Evolutionary conservation across 306 rosid genomes (phyloP), one percentile per base, ranked within the genome.

Genomic region (Betula pendula): DNA sequence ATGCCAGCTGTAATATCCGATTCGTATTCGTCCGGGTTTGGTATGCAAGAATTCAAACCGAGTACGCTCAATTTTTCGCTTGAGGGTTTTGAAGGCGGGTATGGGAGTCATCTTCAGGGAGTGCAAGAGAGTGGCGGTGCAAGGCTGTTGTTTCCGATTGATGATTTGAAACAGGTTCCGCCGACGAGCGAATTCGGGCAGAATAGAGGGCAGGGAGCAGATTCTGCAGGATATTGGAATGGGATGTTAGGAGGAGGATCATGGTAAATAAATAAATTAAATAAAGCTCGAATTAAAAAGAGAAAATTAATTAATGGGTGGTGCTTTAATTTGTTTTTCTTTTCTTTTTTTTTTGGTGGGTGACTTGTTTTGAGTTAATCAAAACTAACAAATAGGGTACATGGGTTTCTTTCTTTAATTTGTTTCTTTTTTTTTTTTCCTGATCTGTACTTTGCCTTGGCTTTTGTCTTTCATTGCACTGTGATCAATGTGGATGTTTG

Each of bases 241-340:
- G 97, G 98, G 71, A 88, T 92, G 95, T 82, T 90, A 72, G 97
- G 96, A 77, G 98, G 97, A 29, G 97, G 96, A 75, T 87, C 95
- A 47, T 95, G 98, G 98, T 92, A 90, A 88, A 81, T 77, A 79
- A 14, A 16, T 42, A 70, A 58, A 20, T n/a, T 19, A 7, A 35
- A 38, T 19, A 68, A 24, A 60, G 63, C 24, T 31, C 40, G 50
- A 24, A 56, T n/a, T n/a, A n/a, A 42, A 35, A 31, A 70, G 33
- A 75, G 51, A 31, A 59, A n/a, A n/a, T n/a, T n/a, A n/a, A 49
- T 69, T 71, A 63, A 51, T 49, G 35, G 48, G 73, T 71, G 88
- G 78, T 72, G 79, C 25, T 82, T 80, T 29, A 35, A 45, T 58
- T 66, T 80, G 56, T 31, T 1, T 29, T 72, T 84, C 65, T 29